Conservation (phyloP, 345 rosid species). For the Eucalyptus regnans region DNA sequence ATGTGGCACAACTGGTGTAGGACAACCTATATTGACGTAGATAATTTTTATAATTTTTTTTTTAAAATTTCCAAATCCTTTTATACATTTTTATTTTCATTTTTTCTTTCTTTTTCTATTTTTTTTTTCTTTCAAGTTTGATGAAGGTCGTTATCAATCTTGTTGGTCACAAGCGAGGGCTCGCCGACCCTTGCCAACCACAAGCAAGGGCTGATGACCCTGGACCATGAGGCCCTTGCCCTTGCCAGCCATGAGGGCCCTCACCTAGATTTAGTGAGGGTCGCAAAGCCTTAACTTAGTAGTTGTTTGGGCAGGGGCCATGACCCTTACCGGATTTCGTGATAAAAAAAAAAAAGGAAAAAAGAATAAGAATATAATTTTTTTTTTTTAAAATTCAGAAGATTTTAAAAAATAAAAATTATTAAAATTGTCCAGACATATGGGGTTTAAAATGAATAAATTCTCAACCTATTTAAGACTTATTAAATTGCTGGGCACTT, state of each 20-base stretch:
- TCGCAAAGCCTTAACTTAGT: neutral
- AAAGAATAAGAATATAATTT: too few relatives aligned
- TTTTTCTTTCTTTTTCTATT: too few relatives aligned
- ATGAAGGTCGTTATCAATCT: fast-evolving
- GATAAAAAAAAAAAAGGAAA: too few relatives aligned
- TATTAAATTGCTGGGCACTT: neutral
- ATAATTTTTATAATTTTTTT: too few relatives aligned
- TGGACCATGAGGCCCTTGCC: neutral
- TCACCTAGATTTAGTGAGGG: neutral
- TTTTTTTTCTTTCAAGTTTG: too few relatives aligned
- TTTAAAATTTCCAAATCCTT: too few relatives aligned
- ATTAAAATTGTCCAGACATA: neutral
- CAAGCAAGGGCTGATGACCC: too few relatives aligned
- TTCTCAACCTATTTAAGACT: neutral
- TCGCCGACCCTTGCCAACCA: too few relatives aligned
- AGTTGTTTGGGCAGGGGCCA: fast-evolving
- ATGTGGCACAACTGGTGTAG: fast-evolving
- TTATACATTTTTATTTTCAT: too few relatives aligned
- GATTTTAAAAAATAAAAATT: too few relatives aligned
- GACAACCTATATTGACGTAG: fast-evolving
- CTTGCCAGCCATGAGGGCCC: too few relatives aligned
- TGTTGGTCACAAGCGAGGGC: too few relatives aligned
- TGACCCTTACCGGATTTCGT: neutral
- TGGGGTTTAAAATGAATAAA: neutral
- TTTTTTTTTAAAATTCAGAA: neutral